Evolutionary conservation across 2,329 filamentous ascomycete species (phyloP).

Genomic region (Hypoxylon sp.): DNA sequence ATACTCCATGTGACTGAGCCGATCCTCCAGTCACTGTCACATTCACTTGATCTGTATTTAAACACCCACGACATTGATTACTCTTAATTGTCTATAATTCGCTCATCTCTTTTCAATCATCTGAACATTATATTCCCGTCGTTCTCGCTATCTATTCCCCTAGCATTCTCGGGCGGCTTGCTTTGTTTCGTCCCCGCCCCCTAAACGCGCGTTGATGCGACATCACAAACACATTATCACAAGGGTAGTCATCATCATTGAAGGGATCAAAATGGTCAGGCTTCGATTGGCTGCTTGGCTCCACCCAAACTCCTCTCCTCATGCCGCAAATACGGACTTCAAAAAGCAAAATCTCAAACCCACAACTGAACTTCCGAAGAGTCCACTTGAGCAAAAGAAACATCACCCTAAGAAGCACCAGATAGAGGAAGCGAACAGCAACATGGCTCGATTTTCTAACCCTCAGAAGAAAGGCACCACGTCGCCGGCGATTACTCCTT

Average conservation of each 20-base stretch:
- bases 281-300: slow-evolving; percentile 41
- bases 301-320: slow-evolving; percentile 32
- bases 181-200: slow-evolving; percentile 17
- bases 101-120: slow-evolving; percentile 6
- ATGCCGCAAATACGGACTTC: slow-evolving; percentile 25
- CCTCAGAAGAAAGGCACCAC: slow-evolving; percentile 8
- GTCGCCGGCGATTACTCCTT: slow-evolving; percentile 47
- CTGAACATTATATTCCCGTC: slow-evolving; percentile 9
- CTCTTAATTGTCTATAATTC: slow-evolving; percentile 32
- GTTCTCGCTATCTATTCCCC: slow-evolving; percentile 6
- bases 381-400: slow-evolving; percentile 28
- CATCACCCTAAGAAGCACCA: slow-evolving; percentile 23
- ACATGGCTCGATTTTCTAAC: slow-evolving; percentile 11
- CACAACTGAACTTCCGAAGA: slow-evolving; percentile 18
- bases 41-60: slow-evolving; percentile 14
- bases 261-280: slow-evolving; percentile 39
- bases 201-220: background rate
- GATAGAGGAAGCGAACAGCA: slow-evolving; percentile 19
- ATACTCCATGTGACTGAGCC: slow-evolving; percentile 23
- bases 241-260: slow-evolving; percentile 13
- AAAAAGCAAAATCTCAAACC: slow-evolving; percentile 28
- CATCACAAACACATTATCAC: slow-evolving; percentile 13
- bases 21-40: slow-evolving; percentile 1
- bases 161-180: slow-evolving; percentile 26
- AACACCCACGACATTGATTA: slow-evolving; percentile 14